Conservation (phyloP, 2,329 filamentous ascomycete genomes). For the Diaporthe ampelina region DNA sequence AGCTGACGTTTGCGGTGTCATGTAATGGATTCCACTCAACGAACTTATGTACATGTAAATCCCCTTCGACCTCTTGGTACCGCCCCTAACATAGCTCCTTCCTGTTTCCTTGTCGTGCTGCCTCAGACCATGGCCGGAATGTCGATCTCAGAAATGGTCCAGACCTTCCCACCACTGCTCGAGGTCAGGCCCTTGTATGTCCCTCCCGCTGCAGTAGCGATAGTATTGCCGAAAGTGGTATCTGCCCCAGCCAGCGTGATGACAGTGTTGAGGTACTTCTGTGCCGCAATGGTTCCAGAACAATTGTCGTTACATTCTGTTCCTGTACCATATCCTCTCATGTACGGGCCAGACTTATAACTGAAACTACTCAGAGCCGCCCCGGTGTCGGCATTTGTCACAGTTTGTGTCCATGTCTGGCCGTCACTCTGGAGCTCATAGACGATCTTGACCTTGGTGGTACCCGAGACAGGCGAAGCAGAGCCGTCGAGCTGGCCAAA, state of each 20-base stretch:
- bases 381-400: constrained; percentile 55
- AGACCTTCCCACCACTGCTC: constrained; percentile 52
- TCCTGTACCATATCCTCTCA: constrained; percentile 56
- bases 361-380: constrained; percentile 51
- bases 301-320: constrained; percentile 56
- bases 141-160: constrained; percentile 50
- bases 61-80: too few species aligned
- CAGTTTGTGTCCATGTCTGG: constrained; percentile 45
- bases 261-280: constrained; percentile 55
- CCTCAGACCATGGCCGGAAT: constrained; percentile 37
- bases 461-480: constrained; percentile 29
- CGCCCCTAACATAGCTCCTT: not conserved
- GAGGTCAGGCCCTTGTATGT: constrained; percentile 53
- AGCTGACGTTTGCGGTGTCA: too few species aligned
- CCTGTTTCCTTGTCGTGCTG: too few species aligned
- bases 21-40: not conserved
- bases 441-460: constrained; percentile 42
- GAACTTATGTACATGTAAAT: not conserved
- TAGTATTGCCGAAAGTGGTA: constrained; percentile 48
- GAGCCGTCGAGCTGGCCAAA: constrained; percentile 55
- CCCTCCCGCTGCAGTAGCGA: constrained; percentile 48
- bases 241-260: constrained; percentile 54
- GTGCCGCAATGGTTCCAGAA: constrained; percentile 53
- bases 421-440: constrained; percentile 45
- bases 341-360: constrained; percentile 51